phyloP scores from a whole-genome alignment of 345 rosid genomes.

The Populus tremula region DNA sequence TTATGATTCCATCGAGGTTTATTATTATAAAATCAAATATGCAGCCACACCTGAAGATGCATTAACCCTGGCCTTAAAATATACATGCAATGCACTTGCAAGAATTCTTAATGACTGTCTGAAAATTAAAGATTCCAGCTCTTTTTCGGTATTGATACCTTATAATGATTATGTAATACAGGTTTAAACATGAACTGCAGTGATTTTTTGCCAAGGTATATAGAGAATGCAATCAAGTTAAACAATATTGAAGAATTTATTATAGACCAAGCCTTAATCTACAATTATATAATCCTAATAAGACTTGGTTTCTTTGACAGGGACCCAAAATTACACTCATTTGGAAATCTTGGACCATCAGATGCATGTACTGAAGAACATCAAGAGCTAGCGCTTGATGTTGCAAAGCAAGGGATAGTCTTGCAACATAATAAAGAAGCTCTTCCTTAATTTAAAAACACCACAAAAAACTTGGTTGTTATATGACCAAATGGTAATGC shows the following conservation, averaged over 20 bases:
- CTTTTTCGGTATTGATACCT: not conserved
- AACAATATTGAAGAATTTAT: conserved; percentile 40
- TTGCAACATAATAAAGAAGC: conserved; percentile 39
- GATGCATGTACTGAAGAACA: conserved; percentile 45
- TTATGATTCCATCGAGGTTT: conserved; percentile 22
- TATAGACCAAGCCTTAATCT: conserved; percentile 40
- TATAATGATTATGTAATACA: not conserved
- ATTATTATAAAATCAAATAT: conserved; percentile 2
- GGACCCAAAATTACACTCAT: conserved; percentile 34
- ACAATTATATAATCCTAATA: conserved; percentile 43
- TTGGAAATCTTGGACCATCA: conserved; percentile 46
- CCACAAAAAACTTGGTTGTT: conserved; percentile 28
- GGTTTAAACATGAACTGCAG: conserved; percentile 57
- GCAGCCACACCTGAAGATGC: conserved; percentile 26
- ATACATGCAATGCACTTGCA: not conserved
- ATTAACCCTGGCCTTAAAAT: conserved; percentile 36
- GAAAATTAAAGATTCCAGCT: not conserved
- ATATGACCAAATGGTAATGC: conserved; percentile 52
- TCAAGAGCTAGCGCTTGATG: conserved; percentile 42
- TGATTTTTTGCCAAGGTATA: conserved; percentile 36
- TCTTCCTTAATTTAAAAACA: conserved; percentile 39
- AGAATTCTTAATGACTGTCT: not conserved
- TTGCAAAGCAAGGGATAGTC: conserved; percentile 51
- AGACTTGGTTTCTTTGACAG: conserved; percentile 59
- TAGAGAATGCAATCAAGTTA: conserved; percentile 32